phyloP scores from a whole-genome alignment of 257 asterid genomes.

The Solanum commersonii region DNA sequence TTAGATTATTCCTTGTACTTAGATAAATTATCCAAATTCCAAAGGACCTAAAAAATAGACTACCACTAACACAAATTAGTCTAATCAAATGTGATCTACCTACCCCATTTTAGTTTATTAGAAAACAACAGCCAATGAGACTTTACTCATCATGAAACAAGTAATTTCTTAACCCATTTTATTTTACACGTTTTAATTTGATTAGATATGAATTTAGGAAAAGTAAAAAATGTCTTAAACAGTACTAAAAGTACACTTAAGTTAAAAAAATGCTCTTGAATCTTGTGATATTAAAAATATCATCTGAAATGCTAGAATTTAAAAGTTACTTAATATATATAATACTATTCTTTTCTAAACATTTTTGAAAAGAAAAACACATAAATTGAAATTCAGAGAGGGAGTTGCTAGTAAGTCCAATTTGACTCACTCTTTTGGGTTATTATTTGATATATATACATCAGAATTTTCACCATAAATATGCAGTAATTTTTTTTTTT shows the following conservation, averaged over 20 bases:
- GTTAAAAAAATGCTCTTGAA: not conserved
- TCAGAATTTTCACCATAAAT: not conserved
- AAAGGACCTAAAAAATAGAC: not conserved
- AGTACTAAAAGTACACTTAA: not conserved
- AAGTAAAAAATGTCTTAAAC: not conserved
- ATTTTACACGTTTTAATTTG: not conserved
- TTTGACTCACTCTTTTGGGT: not conserved
- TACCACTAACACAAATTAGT: not conserved
- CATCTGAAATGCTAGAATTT: not conserved
- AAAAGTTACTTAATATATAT: not conserved
- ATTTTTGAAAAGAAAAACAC: not conserved
- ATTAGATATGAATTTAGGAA: not conserved
- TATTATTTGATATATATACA: not conserved
- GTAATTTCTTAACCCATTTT: not conserved
- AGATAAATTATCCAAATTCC: not conserved
- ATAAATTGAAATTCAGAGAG: not conserved
- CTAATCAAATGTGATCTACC: not conserved
- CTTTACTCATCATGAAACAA: not conserved
- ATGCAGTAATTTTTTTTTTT: not conserved
- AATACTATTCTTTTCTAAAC: not conserved
- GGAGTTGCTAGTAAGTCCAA: not conserved
- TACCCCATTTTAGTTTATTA: not conserved
- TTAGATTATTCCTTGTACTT: not conserved
- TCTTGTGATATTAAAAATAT: not conserved
- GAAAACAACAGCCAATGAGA: not conserved